Percentiles rank a stretch among this genome's conserved stretches.
Evolutionary conservation across 129 eudicot species (phyloP).

Genomic region (Saposhnikovia divaricata): DNA sequence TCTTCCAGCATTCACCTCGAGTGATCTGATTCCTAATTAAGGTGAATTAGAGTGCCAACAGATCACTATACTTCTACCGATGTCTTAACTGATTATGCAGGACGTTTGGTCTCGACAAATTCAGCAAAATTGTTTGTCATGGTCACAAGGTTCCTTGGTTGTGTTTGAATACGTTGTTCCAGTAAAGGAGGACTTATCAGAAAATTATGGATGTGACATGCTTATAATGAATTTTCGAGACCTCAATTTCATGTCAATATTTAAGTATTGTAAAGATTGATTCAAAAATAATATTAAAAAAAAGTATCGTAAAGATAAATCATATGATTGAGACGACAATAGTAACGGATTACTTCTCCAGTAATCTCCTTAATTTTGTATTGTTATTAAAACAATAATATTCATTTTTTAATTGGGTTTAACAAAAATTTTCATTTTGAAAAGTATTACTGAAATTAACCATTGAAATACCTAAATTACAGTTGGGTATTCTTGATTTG

Average conservation of each 20-base stretch:
- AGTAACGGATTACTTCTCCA: too few species aligned
- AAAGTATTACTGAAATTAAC: too few species aligned
- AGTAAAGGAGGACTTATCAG: background rate
- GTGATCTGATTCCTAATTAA: background rate
- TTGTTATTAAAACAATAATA: too few species aligned
- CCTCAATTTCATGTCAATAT: background rate
- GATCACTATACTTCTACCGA: background rate
- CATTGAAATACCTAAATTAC: too few species aligned
- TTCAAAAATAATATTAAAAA: too few species aligned
- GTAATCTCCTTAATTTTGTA: too few species aligned
- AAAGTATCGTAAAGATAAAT: too few species aligned
- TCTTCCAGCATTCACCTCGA: background rate
- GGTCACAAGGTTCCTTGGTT: background rate
- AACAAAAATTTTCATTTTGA: too few species aligned
- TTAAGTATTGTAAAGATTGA: too few species aligned
- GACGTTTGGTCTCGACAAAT: background rate
- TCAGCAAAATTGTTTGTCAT: background rate
- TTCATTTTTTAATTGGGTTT: too few species aligned
- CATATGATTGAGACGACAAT: too few species aligned
- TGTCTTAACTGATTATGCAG: background rate
- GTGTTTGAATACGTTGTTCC: background rate
- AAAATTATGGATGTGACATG: background rate
- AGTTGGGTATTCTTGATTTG: too few species aligned
- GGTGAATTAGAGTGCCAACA: background rate
- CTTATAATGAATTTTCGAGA: background rate